Conservation (phyloP, 2,329 filamentous ascomycete genomes). For the Trichoderma afroharzianum region DNA sequence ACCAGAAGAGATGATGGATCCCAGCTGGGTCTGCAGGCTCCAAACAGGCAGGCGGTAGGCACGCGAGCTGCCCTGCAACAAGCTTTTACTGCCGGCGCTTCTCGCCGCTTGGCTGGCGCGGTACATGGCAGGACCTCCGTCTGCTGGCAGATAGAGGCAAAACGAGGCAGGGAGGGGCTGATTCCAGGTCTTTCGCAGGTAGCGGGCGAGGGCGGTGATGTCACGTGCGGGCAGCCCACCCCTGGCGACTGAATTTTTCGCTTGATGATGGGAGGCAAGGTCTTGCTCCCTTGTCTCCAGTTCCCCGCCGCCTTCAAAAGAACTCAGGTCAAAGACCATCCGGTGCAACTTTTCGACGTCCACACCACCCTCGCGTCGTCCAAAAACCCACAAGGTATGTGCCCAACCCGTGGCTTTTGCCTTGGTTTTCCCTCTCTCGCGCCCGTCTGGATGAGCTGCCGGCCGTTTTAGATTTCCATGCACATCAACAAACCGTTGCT, state of each 20-base stretch:
- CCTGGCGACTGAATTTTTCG: slow-evolving; percentile 43
- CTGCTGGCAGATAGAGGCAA: background rate
- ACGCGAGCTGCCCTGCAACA: background rate
- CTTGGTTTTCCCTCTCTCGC: background rate
- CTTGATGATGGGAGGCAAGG: slow-evolving; percentile 24
- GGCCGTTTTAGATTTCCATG: background rate
- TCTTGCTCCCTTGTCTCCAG: slow-evolving; percentile 31
- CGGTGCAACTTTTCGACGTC: slow-evolving; percentile 33
- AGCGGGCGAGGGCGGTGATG: slow-evolving; percentile 23
- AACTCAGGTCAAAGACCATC: slow-evolving; percentile 35
- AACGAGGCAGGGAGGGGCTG: background rate
- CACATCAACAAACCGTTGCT: background rate
- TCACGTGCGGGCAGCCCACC: slow-evolving; percentile 35
- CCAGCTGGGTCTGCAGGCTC: background rate
- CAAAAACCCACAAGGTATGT: slow-evolving; percentile 25
- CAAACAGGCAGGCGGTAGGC: background rate
- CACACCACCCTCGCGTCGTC: slow-evolving; percentile 30
- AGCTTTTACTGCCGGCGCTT: background rate
- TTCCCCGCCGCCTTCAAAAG: slow-evolving; percentile 44
- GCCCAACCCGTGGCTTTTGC: slow-evolving; percentile 1
- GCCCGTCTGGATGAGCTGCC: background rate
- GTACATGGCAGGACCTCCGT: background rate
- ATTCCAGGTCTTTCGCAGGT: background rate
- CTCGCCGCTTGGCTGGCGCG: background rate
- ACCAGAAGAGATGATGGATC: background rate